Conservation (phyloP, 2,329 filamentous ascomycete genomes). For the Plectosphaerella plurivora region DNA sequence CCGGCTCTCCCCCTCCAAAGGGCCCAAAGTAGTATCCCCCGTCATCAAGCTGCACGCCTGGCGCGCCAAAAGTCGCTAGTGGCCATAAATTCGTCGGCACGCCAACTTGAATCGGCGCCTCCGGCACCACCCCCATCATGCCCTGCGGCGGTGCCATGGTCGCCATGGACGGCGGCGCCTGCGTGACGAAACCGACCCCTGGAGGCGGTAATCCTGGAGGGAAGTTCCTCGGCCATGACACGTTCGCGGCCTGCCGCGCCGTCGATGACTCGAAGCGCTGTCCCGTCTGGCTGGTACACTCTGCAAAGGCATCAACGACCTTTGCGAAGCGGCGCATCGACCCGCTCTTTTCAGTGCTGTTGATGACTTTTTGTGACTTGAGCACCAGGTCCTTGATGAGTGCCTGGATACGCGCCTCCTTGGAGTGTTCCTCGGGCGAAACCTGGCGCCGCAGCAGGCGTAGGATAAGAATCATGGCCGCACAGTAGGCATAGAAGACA, state of each 20-base stretch:
- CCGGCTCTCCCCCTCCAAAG: neutral
- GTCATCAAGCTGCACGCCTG: slow-evolving; percentile 1
- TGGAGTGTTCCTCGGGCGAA: slow-evolving; percentile 3
- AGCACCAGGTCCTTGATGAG: slow-evolving; percentile 10
- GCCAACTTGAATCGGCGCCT: neutral
- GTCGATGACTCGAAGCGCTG: neutral
- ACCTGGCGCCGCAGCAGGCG: slow-evolving; percentile 12
- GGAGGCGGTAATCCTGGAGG: neutral
- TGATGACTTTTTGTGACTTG: slow-evolving; percentile 13
- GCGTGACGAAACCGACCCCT: neutral
- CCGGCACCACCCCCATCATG: neutral
- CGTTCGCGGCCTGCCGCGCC: neutral
- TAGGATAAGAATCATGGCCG: slow-evolving; percentile 23
- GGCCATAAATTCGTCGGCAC: neutral
- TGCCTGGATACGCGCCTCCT: slow-evolving; percentile 12
- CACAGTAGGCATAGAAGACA: slow-evolving; percentile 28
- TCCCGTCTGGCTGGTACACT: slow-evolving; percentile 8
- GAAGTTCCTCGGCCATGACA: neutral
- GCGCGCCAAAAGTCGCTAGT: slow-evolving; percentile 1
- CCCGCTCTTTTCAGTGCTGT: slow-evolving; percentile 18
- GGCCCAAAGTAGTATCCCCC: slow-evolving; percentile 1
- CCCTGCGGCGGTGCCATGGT: neutral
- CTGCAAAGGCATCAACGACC: slow-evolving; percentile 20
- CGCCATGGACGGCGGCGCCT: neutral
- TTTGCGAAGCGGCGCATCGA: slow-evolving; percentile 22